These are phyloP conservation scores for Capniomyces stellatus DNA, from an alignment of 371 early-diverging fungal genomes.

Conservation along the genomic window DNA sequence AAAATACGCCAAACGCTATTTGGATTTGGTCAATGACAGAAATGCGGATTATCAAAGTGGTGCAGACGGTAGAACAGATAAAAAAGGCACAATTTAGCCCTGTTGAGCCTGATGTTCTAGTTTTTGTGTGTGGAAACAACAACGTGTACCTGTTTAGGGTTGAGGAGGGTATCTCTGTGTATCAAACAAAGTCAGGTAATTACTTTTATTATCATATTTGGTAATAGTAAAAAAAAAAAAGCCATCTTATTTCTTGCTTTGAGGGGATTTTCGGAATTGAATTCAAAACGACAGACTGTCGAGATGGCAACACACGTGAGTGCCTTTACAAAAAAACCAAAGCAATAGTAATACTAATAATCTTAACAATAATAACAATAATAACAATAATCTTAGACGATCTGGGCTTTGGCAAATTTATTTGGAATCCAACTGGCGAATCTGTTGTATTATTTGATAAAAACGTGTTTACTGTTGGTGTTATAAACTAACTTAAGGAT, in stretches of 20 bases:
- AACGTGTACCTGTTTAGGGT: conserved; percentile 35
- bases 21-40: conserved; percentile 35
- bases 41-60: conserved; percentile 26
- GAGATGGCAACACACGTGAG: neutral
- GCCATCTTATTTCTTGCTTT: no score
- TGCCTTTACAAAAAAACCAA: neutral
- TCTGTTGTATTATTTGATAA: conserved; percentile 1
- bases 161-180: conserved; percentile 9
- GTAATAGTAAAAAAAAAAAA: no score
- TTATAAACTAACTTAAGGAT: neutral
- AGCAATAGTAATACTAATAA: no score
- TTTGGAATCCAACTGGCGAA: conserved; percentile 2
- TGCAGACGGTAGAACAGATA: conserved; percentile 29
- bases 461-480: neutral
- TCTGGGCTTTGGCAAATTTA: neutral
- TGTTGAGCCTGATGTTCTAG: conserved; percentile 21
- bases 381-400: neutral
- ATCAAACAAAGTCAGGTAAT: conserved; percentile 8
- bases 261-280: no score
- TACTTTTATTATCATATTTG: neutral
- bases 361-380: no score
- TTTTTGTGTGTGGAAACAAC: conserved; percentile 26
- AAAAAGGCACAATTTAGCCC: conserved; percentile 34
- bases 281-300: no score
- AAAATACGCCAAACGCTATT: conserved; percentile 32